Conservation (phyloP, 768 basidiomycete genomes). For the Chalciporus chontae region DNA sequence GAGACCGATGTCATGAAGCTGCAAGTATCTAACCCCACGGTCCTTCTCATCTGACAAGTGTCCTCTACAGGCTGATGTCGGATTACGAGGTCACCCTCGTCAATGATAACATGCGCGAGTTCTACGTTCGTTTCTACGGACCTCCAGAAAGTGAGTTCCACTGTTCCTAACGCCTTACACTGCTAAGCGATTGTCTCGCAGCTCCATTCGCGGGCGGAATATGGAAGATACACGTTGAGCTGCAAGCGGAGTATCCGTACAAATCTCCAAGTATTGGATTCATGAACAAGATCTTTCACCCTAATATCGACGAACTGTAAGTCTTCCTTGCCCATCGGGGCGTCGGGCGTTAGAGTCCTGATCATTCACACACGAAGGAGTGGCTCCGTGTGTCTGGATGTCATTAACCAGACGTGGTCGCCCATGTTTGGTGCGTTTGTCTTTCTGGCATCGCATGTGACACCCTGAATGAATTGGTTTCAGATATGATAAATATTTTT, state of each 20-base stretch:
- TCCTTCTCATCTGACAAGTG: constrained; percentile 10
- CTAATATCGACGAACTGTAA: constrained; percentile 98
- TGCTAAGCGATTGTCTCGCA: constrained; percentile 29
- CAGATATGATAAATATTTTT: constrained; percentile 99
- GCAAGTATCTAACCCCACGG: constrained; percentile 42
- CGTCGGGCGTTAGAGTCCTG: constrained; percentile 1
- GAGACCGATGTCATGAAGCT: constrained; percentile 99
- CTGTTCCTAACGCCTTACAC: constrained; percentile 1
- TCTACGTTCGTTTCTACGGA: constrained; percentile 94
- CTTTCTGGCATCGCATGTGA: not conserved
- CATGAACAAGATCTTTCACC: constrained; percentile 99
- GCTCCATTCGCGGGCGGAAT: constrained; percentile 97
- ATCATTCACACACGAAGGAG: constrained; percentile 50
- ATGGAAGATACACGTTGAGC: constrained; percentile 99
- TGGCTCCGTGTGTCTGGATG: constrained; percentile 97
- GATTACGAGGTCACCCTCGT: constrained; percentile 98
- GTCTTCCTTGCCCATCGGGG: constrained; percentile 32
- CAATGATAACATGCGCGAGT: constrained; percentile 99
- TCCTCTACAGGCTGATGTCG: constrained; percentile 78
- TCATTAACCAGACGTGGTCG: constrained; percentile 99
- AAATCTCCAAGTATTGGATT: constrained; percentile 99
- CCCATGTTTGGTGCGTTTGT: constrained; percentile 91
- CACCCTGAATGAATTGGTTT: constrained; percentile 1
- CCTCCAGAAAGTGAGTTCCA: constrained; percentile 81
- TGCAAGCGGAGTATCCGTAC: constrained; percentile 98